phyloP scores from a whole-genome alignment of 2,329 filamentous ascomycete genomes.

The Fusarium armeniacum region DNA sequence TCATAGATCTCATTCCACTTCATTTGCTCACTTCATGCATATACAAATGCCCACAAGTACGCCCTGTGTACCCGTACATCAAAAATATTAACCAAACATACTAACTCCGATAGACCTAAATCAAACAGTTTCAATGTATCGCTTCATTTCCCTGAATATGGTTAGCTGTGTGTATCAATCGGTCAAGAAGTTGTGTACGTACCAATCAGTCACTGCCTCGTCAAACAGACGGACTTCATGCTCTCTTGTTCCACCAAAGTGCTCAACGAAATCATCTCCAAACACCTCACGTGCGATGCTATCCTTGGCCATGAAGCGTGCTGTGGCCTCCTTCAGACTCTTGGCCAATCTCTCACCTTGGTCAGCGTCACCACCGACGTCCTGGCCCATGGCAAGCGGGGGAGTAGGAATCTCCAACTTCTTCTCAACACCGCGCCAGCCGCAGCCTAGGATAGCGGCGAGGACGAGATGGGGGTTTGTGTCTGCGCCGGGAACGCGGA shows the following conservation, averaged over 20 bases:
- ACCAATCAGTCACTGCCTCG: slow-evolving; percentile 97
- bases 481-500: slow-evolving; percentile 94
- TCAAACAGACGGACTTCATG: slow-evolving; percentile 94
- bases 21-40: slow-evolving; percentile 18
- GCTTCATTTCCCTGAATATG: slow-evolving; percentile 75
- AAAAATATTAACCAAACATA: slow-evolving; percentile 8
- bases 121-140: slow-evolving; percentile 81
- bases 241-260: slow-evolving; percentile 91
- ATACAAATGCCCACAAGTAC: slow-evolving; percentile 37
- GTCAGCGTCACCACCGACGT: slow-evolving; percentile 80
- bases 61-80: slow-evolving; percentile 29
- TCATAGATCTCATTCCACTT: slow-evolving; percentile 16
- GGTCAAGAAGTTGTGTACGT: slow-evolving; percentile 56
- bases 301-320: slow-evolving; percentile 79
- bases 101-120: slow-evolving; percentile 26
- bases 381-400: slow-evolving; percentile 86
- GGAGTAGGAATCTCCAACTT: slow-evolving; percentile 86
- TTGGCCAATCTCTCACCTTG: slow-evolving; percentile 84
- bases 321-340: slow-evolving; percentile 86
- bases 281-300: slow-evolving; percentile 95
- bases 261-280: slow-evolving; percentile 95
- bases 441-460: slow-evolving; percentile 86
- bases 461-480: slow-evolving; percentile 91
- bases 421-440: slow-evolving; percentile 93
- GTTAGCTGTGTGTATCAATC: slow-evolving; percentile 25